These are phyloP conservation scores for Penicillium ucsense DNA, from an alignment of 495 filamentous ascomycete species.

Conservation along the genomic window DNA sequence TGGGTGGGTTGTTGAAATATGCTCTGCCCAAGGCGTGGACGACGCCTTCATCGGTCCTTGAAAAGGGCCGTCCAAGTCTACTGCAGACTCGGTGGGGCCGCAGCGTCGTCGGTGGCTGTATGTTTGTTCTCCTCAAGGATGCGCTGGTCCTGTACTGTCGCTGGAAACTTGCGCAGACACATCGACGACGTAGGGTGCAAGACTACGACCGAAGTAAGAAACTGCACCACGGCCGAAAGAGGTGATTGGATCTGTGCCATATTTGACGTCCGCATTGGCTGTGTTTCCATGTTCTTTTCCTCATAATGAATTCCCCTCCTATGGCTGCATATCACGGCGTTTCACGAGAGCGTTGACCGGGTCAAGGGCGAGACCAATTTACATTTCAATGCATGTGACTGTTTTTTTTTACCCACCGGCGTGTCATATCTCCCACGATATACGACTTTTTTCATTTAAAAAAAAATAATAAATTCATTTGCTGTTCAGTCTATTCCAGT, in stretches of 20 bases:
- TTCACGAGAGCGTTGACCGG: conserved; percentile 5
- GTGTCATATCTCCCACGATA: too few species aligned
- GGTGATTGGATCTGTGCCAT: conserved; percentile 1
- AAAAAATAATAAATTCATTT: too few species aligned
- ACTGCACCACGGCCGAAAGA: conserved; percentile 11
- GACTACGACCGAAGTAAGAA: conserved; percentile 49
- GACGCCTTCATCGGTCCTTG: conserved; percentile 28
- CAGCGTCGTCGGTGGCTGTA: conserved; percentile 69
- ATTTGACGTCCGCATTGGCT: neutral
- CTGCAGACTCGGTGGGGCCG: conserved; percentile 70
- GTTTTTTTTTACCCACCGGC: too few species aligned
- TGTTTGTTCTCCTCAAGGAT: conserved; percentile 71
- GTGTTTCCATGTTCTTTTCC: conserved; percentile 1
- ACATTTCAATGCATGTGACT: too few species aligned
- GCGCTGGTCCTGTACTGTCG: conserved; percentile 63
- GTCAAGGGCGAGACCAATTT: neutral
- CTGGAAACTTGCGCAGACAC: conserved; percentile 61
- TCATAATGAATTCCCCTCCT: neutral
- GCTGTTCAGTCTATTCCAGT: too few species aligned
- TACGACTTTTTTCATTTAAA: too few species aligned
- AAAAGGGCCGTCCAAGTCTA: conserved; percentile 43
- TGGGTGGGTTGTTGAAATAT: conserved; percentile 59
- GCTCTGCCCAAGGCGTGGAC: conserved; percentile 56
- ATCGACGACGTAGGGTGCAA: conserved; percentile 53
- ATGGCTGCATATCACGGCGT: conserved; percentile 18